phyloP scores from a whole-genome alignment of 2,329 filamentous ascomycete species.

The Calonectria pauciramosa region DNA sequence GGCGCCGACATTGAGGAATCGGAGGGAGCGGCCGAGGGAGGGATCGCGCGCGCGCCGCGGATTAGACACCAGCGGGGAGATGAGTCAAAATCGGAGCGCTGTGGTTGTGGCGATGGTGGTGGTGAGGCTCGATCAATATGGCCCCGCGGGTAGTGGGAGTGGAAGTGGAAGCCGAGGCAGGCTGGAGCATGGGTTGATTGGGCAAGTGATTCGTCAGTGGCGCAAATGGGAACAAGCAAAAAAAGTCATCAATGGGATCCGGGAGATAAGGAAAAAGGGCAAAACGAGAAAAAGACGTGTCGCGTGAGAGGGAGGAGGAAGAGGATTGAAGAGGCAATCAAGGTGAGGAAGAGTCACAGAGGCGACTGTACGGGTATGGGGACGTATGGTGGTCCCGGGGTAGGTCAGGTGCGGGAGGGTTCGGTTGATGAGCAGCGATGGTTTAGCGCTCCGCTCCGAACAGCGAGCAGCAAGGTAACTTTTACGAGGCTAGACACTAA shows the following conservation, averaged over 20 bases:
- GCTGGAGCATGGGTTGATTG: slow-evolving; percentile 27
- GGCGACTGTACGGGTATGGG: slow-evolving; percentile 1
- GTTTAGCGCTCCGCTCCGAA: not conserved
- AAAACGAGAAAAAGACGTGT: slow-evolving; percentile 14
- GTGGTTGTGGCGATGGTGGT: slow-evolving; percentile 20
- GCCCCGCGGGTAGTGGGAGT: slow-evolving; percentile 43
- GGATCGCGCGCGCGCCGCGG: slow-evolving; percentile 20
- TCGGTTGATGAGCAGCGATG: slow-evolving; percentile 35
- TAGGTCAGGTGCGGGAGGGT: slow-evolving; percentile 40
- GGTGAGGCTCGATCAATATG: slow-evolving; percentile 30
- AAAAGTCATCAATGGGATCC: slow-evolving; percentile 4
- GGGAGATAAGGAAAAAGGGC: slow-evolving; percentile 24
- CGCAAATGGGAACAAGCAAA: slow-evolving; percentile 9
- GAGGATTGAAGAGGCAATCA: slow-evolving; percentile 20
- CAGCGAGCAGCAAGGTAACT: not conserved
- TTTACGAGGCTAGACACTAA: not conserved
- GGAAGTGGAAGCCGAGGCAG: slow-evolving; percentile 45
- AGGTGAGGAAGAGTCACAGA: slow-evolving; percentile 26
- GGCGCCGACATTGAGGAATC: slow-evolving; percentile 46
- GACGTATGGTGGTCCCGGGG: not conserved
- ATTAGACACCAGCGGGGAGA: slow-evolving; percentile 10
- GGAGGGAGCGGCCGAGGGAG: slow-evolving; percentile 5
- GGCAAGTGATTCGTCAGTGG: slow-evolving; percentile 24
- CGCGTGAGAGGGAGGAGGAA: slow-evolving; percentile 21
- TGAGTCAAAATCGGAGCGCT: slow-evolving; percentile 42